Conservation (phyloP, 2,329 filamentous ascomycete genomes). For the Immersiporthe knoxdaviesiana region DNA sequence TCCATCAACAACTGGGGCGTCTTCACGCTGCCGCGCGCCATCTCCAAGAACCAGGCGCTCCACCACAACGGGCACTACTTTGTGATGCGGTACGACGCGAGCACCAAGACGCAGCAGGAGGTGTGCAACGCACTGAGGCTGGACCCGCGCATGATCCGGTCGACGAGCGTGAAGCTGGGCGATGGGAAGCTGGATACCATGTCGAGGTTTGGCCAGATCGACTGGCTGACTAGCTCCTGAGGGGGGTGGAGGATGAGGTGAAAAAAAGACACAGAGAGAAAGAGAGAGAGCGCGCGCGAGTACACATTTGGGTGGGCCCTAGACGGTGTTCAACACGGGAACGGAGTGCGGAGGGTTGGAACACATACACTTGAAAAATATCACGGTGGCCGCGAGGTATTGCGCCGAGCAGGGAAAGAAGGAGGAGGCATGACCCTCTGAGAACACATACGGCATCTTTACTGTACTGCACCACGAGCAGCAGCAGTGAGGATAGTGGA, state of each 20-base stretch:
- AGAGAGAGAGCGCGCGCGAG: not conserved
- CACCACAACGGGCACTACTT: conserved; percentile 94
- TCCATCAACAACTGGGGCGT: conserved; percentile 95
- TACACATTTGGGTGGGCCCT: not conserved
- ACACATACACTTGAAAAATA: too few relatives aligned
- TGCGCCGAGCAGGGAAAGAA: not conserved
- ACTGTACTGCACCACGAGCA: not conserved
- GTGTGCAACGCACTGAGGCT: conserved; percentile 76
- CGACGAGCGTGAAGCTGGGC: conserved; percentile 85
- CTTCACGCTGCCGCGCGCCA: conserved; percentile 81
- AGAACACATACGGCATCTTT: not conserved
- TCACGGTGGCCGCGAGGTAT: too few relatives aligned
- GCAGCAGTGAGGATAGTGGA: not conserved
- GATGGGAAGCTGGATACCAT: conserved; percentile 78
- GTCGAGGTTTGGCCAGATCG: conserved; percentile 52
- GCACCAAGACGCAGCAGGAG: conserved; percentile 70
- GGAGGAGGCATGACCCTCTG: not conserved
- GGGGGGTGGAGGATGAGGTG: not conserved
- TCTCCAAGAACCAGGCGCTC: conserved; percentile 78
- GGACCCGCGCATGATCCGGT: conserved; percentile 89
- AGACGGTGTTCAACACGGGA: not conserved
- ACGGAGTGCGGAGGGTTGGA: not conserved
- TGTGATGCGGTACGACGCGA: conserved; percentile 92
- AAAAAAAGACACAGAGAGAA: not conserved
- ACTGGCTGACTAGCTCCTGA: conserved; percentile 46